These are phyloP conservation scores for Phoenix roebelenii DNA, from an alignment of 176 grass and related monocot species.

Conservation along the genomic window DNA sequence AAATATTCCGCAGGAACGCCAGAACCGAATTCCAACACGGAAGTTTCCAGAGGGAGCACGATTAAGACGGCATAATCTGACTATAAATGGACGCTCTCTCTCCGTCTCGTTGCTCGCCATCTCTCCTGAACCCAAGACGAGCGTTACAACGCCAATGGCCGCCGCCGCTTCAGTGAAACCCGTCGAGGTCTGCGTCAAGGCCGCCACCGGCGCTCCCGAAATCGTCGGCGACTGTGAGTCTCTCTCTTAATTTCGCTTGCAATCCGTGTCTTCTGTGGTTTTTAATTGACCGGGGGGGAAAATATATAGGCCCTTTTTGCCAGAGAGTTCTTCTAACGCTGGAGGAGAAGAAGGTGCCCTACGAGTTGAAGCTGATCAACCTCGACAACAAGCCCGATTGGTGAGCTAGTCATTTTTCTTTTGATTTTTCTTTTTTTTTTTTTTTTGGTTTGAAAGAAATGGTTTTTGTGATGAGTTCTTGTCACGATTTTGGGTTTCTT, in stretches of 20 bases:
- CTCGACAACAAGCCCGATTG: constrained; percentile 77
- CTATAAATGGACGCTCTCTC: too few species aligned
- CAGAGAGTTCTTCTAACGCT: constrained; percentile 73
- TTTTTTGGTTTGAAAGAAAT: too few species aligned
- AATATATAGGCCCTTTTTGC: constrained; percentile 50
- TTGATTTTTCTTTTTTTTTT: too few species aligned
- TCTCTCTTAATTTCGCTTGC: background rate
- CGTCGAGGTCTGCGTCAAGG: constrained; percentile 65
- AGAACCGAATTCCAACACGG: too few species aligned
- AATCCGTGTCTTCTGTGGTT: background rate
- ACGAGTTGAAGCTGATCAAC: constrained; percentile 67
- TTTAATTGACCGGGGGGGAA: constrained; percentile 1
- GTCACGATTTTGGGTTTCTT: too few species aligned
- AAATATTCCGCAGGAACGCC: too few species aligned
- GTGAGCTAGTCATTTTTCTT: constrained; percentile 8
- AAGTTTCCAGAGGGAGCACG: too few species aligned
- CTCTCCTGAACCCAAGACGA: too few species aligned
- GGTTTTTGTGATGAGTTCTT: too few species aligned
- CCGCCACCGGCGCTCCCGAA: constrained; percentile 50
- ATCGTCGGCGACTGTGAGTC: constrained; percentile 60
- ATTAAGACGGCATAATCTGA: too few species aligned
- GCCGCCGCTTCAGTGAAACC: background rate
- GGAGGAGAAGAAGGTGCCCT: constrained; percentile 83
- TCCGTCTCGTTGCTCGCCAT: too few species aligned
- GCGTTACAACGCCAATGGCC: background rate